A percentile compares a stretch with the other conserved stretches of the same genome.
phyloP scores from a whole-genome alignment of 2,329 filamentous ascomycete species.

The Pseudogymnoascus sp. region DNA sequence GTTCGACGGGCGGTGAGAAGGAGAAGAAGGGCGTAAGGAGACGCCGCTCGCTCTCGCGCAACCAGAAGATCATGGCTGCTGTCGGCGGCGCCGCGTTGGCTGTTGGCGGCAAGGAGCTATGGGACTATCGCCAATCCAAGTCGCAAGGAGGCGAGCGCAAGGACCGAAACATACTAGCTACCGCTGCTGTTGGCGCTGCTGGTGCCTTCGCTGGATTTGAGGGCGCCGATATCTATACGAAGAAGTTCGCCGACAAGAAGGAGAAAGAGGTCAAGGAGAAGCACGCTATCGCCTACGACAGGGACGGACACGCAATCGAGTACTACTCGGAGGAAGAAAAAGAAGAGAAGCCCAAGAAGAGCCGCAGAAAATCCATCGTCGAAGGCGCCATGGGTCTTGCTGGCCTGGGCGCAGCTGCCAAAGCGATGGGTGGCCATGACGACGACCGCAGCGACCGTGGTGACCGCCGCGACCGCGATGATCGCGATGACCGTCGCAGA shows the following conservation, averaged over 20 bases:
- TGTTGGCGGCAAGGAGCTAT: conserved; percentile 60
- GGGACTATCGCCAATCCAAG: conserved; percentile 50
- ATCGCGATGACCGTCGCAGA: conserved; percentile 35
- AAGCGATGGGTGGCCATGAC: conserved; percentile 43
- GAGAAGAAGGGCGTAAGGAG: conserved; percentile 47
- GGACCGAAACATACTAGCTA: conserved; percentile 51
- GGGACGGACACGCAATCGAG: conserved; percentile 45
- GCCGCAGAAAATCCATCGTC: conserved; percentile 57
- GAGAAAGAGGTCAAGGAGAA: conserved; percentile 48
- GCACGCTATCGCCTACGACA: conserved; percentile 45
- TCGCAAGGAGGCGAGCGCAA: conserved; percentile 39
- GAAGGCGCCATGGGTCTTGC: conserved; percentile 57
- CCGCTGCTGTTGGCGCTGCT: conserved; percentile 55
- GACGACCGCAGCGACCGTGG: conserved; percentile 32
- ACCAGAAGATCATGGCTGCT: conserved; percentile 61
- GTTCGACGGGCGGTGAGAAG: conserved; percentile 46
- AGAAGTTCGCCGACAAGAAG: conserved; percentile 37
- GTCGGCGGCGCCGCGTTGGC: conserved; percentile 57
- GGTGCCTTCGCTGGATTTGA: conserved; percentile 58
- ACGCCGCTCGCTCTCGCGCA: conserved; percentile 50
- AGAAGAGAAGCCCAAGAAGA: conserved; percentile 46
- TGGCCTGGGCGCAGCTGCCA: conserved; percentile 55
- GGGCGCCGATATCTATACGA: conserved; percentile 56
- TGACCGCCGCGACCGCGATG: conserved; percentile 25
- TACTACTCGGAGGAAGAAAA: conserved; percentile 53